phyloP scores from a whole-genome alignment of 2,329 filamentous ascomycete genomes.

The Alternaria rosae region DNA sequence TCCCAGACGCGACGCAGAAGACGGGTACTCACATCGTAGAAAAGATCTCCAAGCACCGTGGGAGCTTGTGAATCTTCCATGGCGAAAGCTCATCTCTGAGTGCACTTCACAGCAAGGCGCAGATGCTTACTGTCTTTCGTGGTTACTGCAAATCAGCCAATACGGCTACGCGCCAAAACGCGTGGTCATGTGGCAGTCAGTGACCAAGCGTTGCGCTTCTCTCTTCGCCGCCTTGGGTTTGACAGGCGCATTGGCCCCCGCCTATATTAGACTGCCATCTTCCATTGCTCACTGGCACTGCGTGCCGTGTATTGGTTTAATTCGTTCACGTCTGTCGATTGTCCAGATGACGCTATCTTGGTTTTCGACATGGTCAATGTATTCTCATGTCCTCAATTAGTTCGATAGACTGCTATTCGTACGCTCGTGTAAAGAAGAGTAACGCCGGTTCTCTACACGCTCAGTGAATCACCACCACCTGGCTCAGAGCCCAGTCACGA shows the following conservation, averaged over 20 bases:
- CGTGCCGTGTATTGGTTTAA: neutral
- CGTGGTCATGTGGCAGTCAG: conserved; percentile 24
- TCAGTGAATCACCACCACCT: neutral
- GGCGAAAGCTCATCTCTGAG: conserved; percentile 17
- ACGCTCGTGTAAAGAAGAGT: neutral
- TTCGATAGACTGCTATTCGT: neutral
- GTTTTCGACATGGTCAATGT: neutral
- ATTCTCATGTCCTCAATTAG: neutral
- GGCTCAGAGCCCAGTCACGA: neutral
- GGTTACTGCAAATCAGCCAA: conserved; percentile 13
- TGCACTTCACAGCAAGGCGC: conserved; percentile 17
- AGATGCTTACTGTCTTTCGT: conserved; percentile 21
- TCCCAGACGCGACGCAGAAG: conserved; percentile 17
- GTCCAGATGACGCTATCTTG: neutral
- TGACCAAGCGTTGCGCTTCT: neutral
- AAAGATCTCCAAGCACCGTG: conserved; percentile 36
- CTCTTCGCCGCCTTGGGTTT: neutral
- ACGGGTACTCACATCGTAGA: conserved; percentile 46
- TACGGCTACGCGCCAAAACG: conserved; percentile 24
- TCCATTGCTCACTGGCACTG: neutral
- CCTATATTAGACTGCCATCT: neutral
- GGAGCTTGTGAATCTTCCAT: conserved; percentile 44
- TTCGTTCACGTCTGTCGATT: neutral
- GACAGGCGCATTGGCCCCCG: neutral
- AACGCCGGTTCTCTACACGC: neutral